Conservation (phyloP, 2,329 filamentous ascomycete genomes). For the Coccinonectria pachysandricola region DNA sequence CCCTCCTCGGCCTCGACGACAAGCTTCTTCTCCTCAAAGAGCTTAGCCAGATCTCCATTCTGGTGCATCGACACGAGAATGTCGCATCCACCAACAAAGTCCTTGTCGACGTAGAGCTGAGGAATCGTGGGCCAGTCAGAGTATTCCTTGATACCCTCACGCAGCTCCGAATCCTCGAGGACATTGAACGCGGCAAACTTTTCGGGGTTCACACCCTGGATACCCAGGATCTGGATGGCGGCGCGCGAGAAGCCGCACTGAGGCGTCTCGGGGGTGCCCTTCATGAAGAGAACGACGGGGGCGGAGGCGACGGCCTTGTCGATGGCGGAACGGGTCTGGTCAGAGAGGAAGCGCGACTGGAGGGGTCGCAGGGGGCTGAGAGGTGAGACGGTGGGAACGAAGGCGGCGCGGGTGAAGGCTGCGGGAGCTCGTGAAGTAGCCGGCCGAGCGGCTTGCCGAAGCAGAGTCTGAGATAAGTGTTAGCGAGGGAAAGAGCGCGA, state of each 20-base stretch:
- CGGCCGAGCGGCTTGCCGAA: conserved; percentile 29
- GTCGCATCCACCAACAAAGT: conserved; percentile 96
- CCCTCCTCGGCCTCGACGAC: conserved; percentile 45
- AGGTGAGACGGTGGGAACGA: conserved; percentile 13
- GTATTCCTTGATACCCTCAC: conserved; percentile 94
- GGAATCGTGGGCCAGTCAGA: conserved; percentile 99
- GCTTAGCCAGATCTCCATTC: conserved; percentile 82
- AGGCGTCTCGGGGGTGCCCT: conserved; percentile 90
- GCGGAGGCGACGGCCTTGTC: conserved; percentile 81
- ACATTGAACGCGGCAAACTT: conserved; percentile 99
- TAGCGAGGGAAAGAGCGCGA: conserved; percentile 3
- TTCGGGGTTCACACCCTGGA: conserved; percentile 87
- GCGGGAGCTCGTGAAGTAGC: conserved; percentile 17
- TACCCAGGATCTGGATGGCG: conserved; percentile 84
- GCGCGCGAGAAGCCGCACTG: conserved; percentile 96
- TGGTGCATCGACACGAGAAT: conserved; percentile 97
- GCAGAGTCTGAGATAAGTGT: conserved; percentile 20
- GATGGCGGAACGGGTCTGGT: conserved; percentile 71
- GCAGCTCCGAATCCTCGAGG: conserved; percentile 78
- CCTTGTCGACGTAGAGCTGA: conserved; percentile 88
- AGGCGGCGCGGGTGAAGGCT: conserved; percentile 13
- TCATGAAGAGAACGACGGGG: conserved; percentile 98
- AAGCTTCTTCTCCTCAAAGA: conserved; percentile 88
- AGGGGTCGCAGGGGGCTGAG: conserved; percentile 20
- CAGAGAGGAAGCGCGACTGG: conserved; percentile 63